phyloP scores from a whole-genome alignment of 2,329 filamentous ascomycete genomes.

The Epichloe baconii region DNA sequence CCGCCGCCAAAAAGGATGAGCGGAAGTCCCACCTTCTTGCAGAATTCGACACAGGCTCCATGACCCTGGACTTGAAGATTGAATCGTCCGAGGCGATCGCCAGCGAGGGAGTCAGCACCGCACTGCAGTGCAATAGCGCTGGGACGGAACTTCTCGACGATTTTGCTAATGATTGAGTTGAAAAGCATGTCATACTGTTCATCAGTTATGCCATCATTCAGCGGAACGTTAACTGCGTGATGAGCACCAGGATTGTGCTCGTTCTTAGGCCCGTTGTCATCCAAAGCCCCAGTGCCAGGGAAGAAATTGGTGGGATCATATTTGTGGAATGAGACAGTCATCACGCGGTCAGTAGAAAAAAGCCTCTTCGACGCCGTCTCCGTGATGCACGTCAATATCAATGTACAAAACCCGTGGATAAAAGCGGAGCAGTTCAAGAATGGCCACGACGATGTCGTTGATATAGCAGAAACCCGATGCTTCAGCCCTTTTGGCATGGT shows the following conservation, averaged over 20 bases:
- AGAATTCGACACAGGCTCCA: conserved; percentile 78
- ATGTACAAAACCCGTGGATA: conserved; percentile 85
- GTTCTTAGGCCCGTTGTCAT: conserved; percentile 72
- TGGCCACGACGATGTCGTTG: conserved; percentile 93
- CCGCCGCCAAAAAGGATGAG: conserved; percentile 87
- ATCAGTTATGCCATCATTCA: conserved; percentile 84
- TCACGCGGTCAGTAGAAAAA: conserved; percentile 83
- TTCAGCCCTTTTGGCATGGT: conserved; percentile 90
- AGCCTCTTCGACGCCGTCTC: conserved; percentile 81
- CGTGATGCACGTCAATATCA: conserved; percentile 86
- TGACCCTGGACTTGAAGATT: conserved; percentile 94
- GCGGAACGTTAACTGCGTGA: conserved; percentile 79
- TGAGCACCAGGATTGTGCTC: conserved; percentile 79
- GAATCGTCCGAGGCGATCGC: conserved; percentile 87
- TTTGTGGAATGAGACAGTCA: conserved; percentile 94
- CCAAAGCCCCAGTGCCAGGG: conserved; percentile 76
- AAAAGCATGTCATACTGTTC: conserved; percentile 81
- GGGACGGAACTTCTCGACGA: conserved; percentile 74
- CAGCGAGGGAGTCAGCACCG: conserved; percentile 86
- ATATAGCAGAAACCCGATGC: conserved; percentile 97
- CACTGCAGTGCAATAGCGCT: conserved; percentile 89
- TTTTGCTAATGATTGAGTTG: conserved; percentile 63
- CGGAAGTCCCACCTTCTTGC: conserved; percentile 68
- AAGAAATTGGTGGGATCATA: conserved; percentile 79
- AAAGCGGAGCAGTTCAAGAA: conserved; percentile 72